Conservation (phyloP, 2,329 filamentous ascomycete species). For the Intubia oerlemansii region DNA sequence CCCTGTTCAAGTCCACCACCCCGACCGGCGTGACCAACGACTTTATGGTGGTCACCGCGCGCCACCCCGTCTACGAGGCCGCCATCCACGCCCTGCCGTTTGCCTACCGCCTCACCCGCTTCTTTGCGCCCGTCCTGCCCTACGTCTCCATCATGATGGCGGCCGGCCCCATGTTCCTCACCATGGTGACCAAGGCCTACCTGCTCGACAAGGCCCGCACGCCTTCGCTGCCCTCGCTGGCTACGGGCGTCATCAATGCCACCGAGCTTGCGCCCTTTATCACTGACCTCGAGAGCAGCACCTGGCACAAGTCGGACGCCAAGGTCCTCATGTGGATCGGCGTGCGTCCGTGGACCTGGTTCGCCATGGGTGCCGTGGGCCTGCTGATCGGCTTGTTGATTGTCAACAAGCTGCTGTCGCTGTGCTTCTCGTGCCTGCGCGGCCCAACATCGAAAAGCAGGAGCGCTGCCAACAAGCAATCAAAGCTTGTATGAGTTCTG, state of each 20-base stretch:
- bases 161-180: constrained; percentile 56
- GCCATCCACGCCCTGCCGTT: constrained; percentile 43
- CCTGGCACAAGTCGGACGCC: constrained; percentile 24
- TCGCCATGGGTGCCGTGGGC: constrained; percentile 11
- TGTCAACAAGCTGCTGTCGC: constrained; percentile 6
- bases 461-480: too few relatives aligned
- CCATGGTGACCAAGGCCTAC: constrained; percentile 25
- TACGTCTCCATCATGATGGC: constrained; percentile 68
- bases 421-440: constrained; percentile 2
- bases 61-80: constrained; percentile 53
- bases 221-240: constrained; percentile 12
- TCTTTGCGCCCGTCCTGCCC: constrained; percentile 37
- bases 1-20: constrained; percentile 21
- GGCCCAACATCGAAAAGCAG: too few relatives aligned
- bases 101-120: constrained; percentile 34
- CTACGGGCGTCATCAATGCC: constrained; percentile 12
- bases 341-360: constrained; percentile 14
- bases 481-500: too few relatives aligned
- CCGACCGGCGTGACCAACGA: constrained; percentile 70
- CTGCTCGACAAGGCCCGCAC: constrained; percentile 30
- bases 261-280: constrained; percentile 12
- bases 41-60: constrained; percentile 50
- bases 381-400: constrained; percentile 8
- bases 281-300: constrained; percentile 14
- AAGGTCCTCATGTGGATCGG: constrained; percentile 26